Conservation (phyloP, 768 basidiomycete genomes). For the Rhodocollybia butyracea region DNA sequence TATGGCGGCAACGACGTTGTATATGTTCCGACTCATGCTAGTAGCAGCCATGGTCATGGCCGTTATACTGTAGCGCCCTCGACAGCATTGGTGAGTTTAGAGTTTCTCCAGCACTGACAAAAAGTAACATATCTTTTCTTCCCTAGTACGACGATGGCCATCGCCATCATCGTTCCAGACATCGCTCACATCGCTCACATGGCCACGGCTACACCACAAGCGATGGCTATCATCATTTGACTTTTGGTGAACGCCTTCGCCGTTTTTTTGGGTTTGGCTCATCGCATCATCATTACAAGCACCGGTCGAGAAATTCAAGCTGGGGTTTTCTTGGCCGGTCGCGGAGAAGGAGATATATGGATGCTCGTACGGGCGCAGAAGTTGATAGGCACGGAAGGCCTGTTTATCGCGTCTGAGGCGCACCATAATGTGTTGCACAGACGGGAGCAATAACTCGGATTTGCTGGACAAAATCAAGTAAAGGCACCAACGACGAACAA, state of each 20-base stretch:
- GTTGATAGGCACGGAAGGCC: conserved; percentile 50
- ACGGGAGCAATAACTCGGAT: too few relatives aligned
- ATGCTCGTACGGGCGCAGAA: conserved; percentile 45
- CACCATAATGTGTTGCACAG: not conserved
- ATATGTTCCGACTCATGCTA: conserved; percentile 17
- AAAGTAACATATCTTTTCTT: not conserved
- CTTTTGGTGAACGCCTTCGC: conserved; percentile 45
- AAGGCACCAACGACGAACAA: too few relatives aligned
- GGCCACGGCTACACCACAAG: conserved; percentile 3
- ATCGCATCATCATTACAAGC: conserved; percentile 31
- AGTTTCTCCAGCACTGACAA: not conserved
- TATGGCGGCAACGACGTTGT: conserved; percentile 18
- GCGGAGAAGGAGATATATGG: conserved; percentile 44
- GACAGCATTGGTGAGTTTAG: not conserved
- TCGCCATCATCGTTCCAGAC: conserved; percentile 6
- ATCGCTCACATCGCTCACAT: conserved; percentile 8
- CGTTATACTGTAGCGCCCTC: not conserved
- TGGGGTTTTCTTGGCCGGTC: conserved; percentile 60
- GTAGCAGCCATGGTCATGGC: conserved; percentile 13
- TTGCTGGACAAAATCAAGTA: too few relatives aligned
- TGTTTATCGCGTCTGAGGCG: conserved; percentile 8
- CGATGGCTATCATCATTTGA: conserved; percentile 19
- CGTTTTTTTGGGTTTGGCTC: conserved; percentile 53
- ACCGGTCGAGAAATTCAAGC: conserved; percentile 39
- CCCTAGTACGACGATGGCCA: conserved; percentile 1